Percentiles rank a stretch among this genome's conserved stretches.
Evolutionary conservation across 306 rosid species (phyloP).

Genomic region (Pueraria montana): DNA sequence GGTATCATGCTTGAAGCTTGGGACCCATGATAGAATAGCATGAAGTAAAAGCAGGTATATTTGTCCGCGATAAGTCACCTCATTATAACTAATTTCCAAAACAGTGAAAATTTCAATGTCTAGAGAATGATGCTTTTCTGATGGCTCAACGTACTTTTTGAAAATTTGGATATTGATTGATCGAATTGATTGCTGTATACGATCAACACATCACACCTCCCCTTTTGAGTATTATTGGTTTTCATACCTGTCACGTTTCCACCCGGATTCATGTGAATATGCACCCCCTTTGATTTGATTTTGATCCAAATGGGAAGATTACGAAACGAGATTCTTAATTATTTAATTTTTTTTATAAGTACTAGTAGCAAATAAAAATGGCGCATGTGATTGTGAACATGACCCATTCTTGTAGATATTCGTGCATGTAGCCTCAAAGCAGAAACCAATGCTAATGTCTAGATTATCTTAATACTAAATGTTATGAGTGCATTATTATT

Average conservation of each 20-base stretch:
- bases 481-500: not conserved
- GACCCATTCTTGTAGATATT: conserved; percentile 38
- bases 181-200: not conserved
- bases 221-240: conserved; percentile 23
- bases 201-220: not conserved
- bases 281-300: conserved; percentile 42
- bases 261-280: conserved; percentile 50
- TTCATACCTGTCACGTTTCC: conserved; percentile 49
- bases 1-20: not conserved
- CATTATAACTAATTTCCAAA: conserved; percentile 12
- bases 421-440: not conserved
- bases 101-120: not conserved
- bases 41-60: conserved; percentile 24
- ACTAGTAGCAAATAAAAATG: not conserved
- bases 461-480: not conserved
- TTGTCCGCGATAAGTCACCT: not conserved
- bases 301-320: conserved; percentile 26
- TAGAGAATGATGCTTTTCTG: not conserved
- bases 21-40: conserved; percentile 15
- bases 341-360: not conserved
- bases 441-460: conserved; percentile 33
- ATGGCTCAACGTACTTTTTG: not conserved
- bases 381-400: conserved; percentile 18
- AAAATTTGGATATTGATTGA: not conserved
- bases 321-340: conserved; percentile 9